A percentile compares a stretch with the other conserved stretches of the same genome.
Evolutionary conservation across 1,284 basidiomycete genomes (phyloP).

Genomic region (Microbotryum violaceum): DNA sequence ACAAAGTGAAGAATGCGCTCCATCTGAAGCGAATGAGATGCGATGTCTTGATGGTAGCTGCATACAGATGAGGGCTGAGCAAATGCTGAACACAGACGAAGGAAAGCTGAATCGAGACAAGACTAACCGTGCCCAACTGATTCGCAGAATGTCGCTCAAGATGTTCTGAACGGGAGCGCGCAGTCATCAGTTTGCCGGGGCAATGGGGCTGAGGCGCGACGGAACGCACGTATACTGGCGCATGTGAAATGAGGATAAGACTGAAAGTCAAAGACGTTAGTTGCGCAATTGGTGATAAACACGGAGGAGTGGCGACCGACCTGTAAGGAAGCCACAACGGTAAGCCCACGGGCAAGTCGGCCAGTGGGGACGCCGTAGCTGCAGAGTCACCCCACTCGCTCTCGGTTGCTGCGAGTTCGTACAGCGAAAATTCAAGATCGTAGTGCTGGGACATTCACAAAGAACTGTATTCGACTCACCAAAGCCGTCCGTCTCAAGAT

Average conservation of each 20-base stretch:
- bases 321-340: slow-evolving; percentile 30
- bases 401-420: slow-evolving; percentile 13
- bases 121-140: slow-evolving; percentile 38
- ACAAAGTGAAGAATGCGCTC: slow-evolving; percentile 39
- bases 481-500: slow-evolving; percentile 12
- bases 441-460: neutral
- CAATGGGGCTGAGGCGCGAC: no score
- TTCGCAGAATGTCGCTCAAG: slow-evolving; percentile 39
- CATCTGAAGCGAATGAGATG: slow-evolving; percentile 41
- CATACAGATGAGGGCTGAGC: neutral
- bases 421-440: no score
- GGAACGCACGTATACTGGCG: slow-evolving; percentile 16
- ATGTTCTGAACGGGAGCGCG: slow-evolving; percentile 25
- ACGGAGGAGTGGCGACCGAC: no score
- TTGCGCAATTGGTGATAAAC: no score
- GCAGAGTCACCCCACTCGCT: slow-evolving; percentile 28
- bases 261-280: neutral
- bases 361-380: slow-evolving; percentile 5
- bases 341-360: slow-evolving; percentile 2
- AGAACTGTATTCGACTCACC: neutral
- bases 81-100: neutral
- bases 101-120: no score
- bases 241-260: slow-evolving; percentile 19
- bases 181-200: slow-evolving; percentile 36
- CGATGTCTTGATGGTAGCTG: slow-evolving; percentile 39